phyloP scores from a whole-genome alignment of 805 yeast genomes.

The Lipomyces kockii region DNA sequence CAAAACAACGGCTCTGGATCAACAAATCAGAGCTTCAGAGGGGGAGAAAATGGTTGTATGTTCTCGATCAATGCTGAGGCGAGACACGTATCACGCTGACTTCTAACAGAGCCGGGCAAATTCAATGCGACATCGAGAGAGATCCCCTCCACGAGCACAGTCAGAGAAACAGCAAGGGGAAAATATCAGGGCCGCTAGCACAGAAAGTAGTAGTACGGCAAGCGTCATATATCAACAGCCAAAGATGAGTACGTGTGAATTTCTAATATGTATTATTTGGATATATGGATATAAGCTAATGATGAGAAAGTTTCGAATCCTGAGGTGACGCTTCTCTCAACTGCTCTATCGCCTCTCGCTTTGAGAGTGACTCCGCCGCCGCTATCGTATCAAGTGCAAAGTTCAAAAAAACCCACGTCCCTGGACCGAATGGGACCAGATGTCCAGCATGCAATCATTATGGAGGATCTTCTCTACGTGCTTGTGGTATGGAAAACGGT shows the following conservation, averaged over 20 bases:
- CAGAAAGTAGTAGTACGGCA: background rate
- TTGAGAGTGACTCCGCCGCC: constrained; percentile 20
- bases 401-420: constrained; percentile 15
- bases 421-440: constrained; percentile 46
- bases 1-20: background rate
- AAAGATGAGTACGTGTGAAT: background rate
- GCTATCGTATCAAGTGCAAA: constrained; percentile 21
- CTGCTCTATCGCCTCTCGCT: constrained; percentile 28
- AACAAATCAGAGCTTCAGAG: background rate
- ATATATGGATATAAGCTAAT: background rate
- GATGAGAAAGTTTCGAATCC: constrained; percentile 16
- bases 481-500: constrained; percentile 49
- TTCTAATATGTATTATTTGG: background rate
- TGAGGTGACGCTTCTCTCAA: constrained; percentile 20
- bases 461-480: constrained; percentile 70
- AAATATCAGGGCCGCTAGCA: background rate
- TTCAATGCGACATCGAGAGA: constrained; percentile 15
- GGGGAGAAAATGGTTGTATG: background rate
- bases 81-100: background rate
- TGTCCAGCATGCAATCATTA: constrained; percentile 73
- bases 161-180: constrained; percentile 1
- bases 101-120: constrained; percentile 8
- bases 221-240: background rate
- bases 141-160: constrained; percentile 19
- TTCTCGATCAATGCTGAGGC: background rate